Evolutionary conservation across 1,284 basidiomycete species (phyloP).

Genomic region (Irpex sp.): DNA sequence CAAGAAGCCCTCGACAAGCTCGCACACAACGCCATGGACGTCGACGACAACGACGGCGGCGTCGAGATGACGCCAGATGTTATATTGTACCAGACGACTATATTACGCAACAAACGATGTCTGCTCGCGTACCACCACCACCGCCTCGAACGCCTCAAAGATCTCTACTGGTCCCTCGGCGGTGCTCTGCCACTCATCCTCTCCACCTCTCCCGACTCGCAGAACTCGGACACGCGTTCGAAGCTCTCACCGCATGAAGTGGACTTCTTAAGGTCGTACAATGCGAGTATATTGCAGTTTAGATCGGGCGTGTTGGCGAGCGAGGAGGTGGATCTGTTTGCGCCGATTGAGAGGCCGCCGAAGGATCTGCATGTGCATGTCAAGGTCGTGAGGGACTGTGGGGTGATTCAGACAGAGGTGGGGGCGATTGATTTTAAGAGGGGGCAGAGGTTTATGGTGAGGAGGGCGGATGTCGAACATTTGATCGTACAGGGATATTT

Average conservation of each 20-base stretch:
- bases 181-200: conserved; percentile 89
- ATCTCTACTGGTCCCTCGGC: conserved; percentile 91
- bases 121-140: conserved; percentile 89
- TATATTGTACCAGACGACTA: conserved; percentile 84
- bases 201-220: conserved; percentile 35
- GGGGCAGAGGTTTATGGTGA: conserved; percentile 85
- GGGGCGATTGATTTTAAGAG: conserved; percentile 86
- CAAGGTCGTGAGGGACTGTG: conserved; percentile 80
- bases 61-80: conserved; percentile 56
- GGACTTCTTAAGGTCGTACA: conserved; percentile 85
- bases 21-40: conserved; percentile 30
- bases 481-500: conserved; percentile 90
- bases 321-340: conserved; percentile 80
- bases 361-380: conserved; percentile 81
- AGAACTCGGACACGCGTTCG: conserved; percentile 58
- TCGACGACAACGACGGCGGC: conserved; percentile 27
- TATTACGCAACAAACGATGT: conserved; percentile 90
- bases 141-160: conserved; percentile 77
- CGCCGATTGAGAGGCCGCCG: conserved; percentile 73
- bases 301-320: conserved; percentile 62
- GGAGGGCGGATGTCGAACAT: conserved; percentile 85
- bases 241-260: conserved; percentile 88
- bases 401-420: conserved; percentile 85
- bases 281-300: conserved; percentile 78
- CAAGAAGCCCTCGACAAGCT: conserved; percentile 38